phyloP scores from a whole-genome alignment of 495 filamentous ascomycete genomes.

The Aspergillus leporis region DNA sequence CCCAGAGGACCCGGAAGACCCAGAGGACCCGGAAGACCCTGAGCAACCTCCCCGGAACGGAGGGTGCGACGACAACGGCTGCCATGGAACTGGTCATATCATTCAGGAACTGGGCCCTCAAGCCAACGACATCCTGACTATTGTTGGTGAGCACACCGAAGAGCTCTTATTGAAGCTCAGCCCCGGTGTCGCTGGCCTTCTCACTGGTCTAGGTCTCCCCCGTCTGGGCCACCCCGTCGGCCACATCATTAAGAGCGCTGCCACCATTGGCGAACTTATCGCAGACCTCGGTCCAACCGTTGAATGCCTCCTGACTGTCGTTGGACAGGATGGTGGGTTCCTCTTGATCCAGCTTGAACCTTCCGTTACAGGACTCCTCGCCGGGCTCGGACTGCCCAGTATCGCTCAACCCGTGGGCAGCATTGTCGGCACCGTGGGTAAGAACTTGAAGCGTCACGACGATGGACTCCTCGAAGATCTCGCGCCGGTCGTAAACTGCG shows the following conservation, averaged over 20 bases:
- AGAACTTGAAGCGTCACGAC: conserved; percentile 14
- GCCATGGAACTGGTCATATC: conserved; percentile 28
- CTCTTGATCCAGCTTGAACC: conserved; percentile 22
- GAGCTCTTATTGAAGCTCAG: conserved; percentile 20
- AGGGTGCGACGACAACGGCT: conserved; percentile 16
- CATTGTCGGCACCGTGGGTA: conserved; percentile 15
- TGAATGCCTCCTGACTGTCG: conserved; percentile 13
- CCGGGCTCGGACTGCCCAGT: conserved; percentile 18
- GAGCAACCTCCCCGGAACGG: neutral
- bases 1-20: conserved; percentile 3
- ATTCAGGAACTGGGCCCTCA: conserved; percentile 30
- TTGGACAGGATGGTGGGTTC: conserved; percentile 16
- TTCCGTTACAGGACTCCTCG: conserved; percentile 20
- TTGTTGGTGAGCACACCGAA: conserved; percentile 19
- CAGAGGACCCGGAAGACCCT: conserved; percentile 11
- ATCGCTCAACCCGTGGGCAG: conserved; percentile 23
- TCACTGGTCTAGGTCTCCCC: conserved; percentile 16
- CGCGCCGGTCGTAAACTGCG: conserved; percentile 17
- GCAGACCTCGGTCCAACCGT: conserved; percentile 12
- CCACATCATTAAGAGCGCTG: conserved; percentile 14
- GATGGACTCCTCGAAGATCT: conserved; percentile 18
- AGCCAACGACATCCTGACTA: conserved; percentile 22
- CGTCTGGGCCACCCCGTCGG: conserved; percentile 16
- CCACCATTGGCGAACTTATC: conserved; percentile 15
- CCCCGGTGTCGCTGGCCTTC: conserved; percentile 15